Conservation (phyloP, 2,329 filamentous ascomycete species). For the Diaporthe sp. region DNA sequence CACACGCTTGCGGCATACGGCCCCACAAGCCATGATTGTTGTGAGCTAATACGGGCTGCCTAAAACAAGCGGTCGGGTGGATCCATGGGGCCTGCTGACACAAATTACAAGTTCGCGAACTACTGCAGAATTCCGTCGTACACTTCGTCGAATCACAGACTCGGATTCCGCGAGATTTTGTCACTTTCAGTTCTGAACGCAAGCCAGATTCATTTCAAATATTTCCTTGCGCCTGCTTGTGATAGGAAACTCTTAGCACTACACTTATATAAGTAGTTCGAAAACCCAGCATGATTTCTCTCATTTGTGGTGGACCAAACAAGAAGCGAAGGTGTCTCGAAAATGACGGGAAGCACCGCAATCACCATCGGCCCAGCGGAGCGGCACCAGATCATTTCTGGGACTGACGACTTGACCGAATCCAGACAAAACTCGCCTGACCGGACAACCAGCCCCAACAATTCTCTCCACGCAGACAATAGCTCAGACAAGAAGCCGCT, state of each 20-base stretch:
- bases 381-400: too few species aligned
- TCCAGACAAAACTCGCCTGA: neutral
- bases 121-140: conserved; percentile 8
- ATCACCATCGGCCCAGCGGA: neutral
- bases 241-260: too few species aligned
- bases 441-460: neutral
- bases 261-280: neutral
- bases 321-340: too few species aligned
- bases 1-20: neutral
- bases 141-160: conserved; percentile 12
- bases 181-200: neutral
- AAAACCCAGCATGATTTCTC: neutral
- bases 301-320: neutral
- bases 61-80: neutral
- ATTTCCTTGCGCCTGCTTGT: neutral
- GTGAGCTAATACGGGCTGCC: neutral
- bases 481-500: neutral
- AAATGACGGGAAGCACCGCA: neutral
- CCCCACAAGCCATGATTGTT: neutral
- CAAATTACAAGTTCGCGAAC: neutral
- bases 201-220: neutral
- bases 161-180: neutral
- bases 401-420: neutral
- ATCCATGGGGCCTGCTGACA: neutral
- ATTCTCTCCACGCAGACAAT: neutral